Percentiles rank a stretch among this genome's conserved stretches.
Evolutionary conservation across 345 rosid genomes (phyloP).

Genomic region (Cardiospermum halicacabum): DNA sequence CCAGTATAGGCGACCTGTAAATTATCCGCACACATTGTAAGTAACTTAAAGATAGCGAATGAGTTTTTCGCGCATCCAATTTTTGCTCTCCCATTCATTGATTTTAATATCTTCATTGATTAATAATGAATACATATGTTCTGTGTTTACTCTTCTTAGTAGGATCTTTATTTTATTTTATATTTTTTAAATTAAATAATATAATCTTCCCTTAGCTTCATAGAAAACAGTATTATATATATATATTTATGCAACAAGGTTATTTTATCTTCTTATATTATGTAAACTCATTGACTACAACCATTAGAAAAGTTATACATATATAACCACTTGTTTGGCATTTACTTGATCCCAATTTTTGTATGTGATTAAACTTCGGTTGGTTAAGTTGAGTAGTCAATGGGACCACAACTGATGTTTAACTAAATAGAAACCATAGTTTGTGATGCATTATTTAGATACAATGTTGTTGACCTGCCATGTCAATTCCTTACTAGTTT

Average conservation of each 20-base stretch:
- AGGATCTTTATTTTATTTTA: not conserved
- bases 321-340: not conserved
- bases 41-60: not conserved
- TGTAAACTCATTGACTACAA: not conserved
- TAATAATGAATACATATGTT: not conserved
- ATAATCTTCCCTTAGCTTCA: too few relatives aligned
- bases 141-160: not conserved
- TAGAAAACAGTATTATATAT: too few relatives aligned
- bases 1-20: conserved; percentile 3
- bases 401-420: not conserved
- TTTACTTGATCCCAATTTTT: not conserved
- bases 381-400: not conserved
- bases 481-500: not conserved
- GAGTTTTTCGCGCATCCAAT: conserved; percentile 1
- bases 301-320: not conserved
- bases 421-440: not conserved
- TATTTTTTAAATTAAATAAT: not conserved
- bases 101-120: not conserved
- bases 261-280: too few relatives aligned
- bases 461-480: not conserved
- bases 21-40: not conserved
- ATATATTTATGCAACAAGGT: too few relatives aligned
- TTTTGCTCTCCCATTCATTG: not conserved
- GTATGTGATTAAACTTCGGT: conserved; percentile 2
- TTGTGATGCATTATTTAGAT: not conserved